Base-by-base conservation (phyloP, 2,329 filamentous ascomycete genomes). In the Colletotrichum plurivorum region DNA sequence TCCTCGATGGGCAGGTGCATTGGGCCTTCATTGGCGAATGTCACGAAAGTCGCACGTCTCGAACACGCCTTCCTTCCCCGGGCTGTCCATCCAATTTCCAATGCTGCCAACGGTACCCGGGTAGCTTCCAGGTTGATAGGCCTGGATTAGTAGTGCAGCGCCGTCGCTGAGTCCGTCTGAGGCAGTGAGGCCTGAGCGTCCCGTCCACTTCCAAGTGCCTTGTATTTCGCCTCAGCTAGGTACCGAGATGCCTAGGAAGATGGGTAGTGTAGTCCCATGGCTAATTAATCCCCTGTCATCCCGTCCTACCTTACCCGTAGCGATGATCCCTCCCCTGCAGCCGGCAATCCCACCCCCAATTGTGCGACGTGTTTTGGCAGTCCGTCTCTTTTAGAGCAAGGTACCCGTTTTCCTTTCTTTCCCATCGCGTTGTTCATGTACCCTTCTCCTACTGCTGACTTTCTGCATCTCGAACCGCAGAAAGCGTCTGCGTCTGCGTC, bases 41-140 rank as follows among this genome's bases (percentile, higher is more conserved):
- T 60, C 61, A 51, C 66, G 66, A 55, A 69, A 60, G 27, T 66
- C 18, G 25, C 66, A 62, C 61, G 66, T 60, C 59, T 69, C 51
- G 22, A 69, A 48, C 66, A 55, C 61, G 66, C 60, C 66, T 18
- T n/a, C 45, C 58, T 16, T 20, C 43, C 13, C 18, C 54, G 25
- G 18, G 27, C 1, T 31, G 9, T n/a, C 3, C 9, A 31, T 31
- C 27, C 27, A 31, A 31, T 31, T 31, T 31, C 27, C 5, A 31
- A 31, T 31, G 27, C 27, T 31, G 27, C 27, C 27, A 31, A 31
- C 43, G 4, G 7, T 46, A 46, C 43, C 43, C 18, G 13, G 43
- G 43, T 22, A 22, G 22, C 22, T 22, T 22, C 22, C 15, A 46
- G 15, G 10, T 46, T 7, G 13, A 18, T 46, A 16, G 43, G 6